Evolutionary conservation across 2,329 filamentous ascomycete genomes (phyloP), one percentile per base, ranked within the genome.

Genomic region (Thyridium curvatum): DNA sequence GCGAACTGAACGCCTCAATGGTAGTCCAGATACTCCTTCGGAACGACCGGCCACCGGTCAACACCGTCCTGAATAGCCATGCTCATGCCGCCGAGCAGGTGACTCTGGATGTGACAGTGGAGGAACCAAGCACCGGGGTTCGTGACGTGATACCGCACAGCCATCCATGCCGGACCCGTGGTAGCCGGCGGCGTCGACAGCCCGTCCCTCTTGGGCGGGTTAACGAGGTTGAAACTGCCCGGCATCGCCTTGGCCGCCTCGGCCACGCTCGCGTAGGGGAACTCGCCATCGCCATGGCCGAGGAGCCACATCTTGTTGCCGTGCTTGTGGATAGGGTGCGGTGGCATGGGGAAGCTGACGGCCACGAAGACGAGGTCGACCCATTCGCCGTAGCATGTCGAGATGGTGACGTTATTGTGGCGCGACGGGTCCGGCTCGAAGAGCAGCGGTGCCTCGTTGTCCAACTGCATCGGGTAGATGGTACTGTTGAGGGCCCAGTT

Each of bases 321-420:
- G 56, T 83, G 79, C 60, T 81, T 81, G 65, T 83, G 79, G 37
- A 83, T 73, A 0, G 76, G 72, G 42, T 83, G 79, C 9, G 71
- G 62, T 4, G 70, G 74, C 48, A 77, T 71, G 7, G 70, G 59
- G 3, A 58, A 55, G 3, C 51, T 51, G n/a, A 55, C 52, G 2
- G 69, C 58, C 21, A 65, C 55, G 42, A 77, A 62, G 44, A 80
- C 60, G n/a, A 78, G 50, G 48, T 80, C 76, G 8, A 79, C 60
- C 74, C 74, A 79, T 2, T 67, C 62, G 45, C 60, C 55, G 41
- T 69, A 63, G 17, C 46, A 49, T 8, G 71, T 75, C 6, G 59
- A 57, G 41, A 76, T 63, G 14, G 70, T 73, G 30, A 72, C 58
- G 42, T 77, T 70, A 41, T 65, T 59, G 8, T 56, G 41, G 1